Base-by-base conservation (phyloP, 306 rosid genomes). In the Glycine tomentella region DNA sequence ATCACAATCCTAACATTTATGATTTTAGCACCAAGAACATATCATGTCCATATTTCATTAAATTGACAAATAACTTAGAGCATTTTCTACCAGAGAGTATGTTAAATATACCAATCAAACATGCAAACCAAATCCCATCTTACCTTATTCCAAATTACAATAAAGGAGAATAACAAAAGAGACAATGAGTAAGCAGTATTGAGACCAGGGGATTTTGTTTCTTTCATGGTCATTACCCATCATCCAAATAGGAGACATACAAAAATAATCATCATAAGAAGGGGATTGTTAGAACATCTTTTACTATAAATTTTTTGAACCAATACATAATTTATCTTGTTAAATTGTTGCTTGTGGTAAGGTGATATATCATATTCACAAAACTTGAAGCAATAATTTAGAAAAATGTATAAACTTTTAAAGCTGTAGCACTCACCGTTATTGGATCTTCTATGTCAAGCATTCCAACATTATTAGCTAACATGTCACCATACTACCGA, bases 401-500 rank as follows among this genome's bases (percentile, higher is more conserved):
- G 51, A 59, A 75, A 58, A 45, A 20, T 9, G 20, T 8, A 81
- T 77, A 84, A 78, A 52, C 20, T 67, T 46, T 57, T 74, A 16
- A 38, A 42, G 57, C 51, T 69, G 74, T 46, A 85, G 65, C 31
- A 88, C 98, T 90, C 80, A 95, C 99, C 9, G 93, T 89, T 70
- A 95, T 77, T 42, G 98, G 94, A 73, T 95, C 97, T 90, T 95
- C 99, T 82, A 88, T 76, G 77, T 91, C 93, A 46, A 90, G 94
- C 96, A 95, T 91, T 70, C 97, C 96, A 71, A 88, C 84, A 71
- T 88, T 91, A 72, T 95, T 90, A 50, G 93, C 92, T 87, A 95
- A 64, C 90, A 95, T 48, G 86, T 95, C 99, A 69, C 98, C 97
- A 70, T 91, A 93, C 88, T 95, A 98, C 77, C 99, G 98, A 76